Evolutionary conservation across 2,329 filamentous ascomycete species (phyloP), one percentile per base, ranked within the genome.

Genomic region (Penicillium sp.): DNA sequence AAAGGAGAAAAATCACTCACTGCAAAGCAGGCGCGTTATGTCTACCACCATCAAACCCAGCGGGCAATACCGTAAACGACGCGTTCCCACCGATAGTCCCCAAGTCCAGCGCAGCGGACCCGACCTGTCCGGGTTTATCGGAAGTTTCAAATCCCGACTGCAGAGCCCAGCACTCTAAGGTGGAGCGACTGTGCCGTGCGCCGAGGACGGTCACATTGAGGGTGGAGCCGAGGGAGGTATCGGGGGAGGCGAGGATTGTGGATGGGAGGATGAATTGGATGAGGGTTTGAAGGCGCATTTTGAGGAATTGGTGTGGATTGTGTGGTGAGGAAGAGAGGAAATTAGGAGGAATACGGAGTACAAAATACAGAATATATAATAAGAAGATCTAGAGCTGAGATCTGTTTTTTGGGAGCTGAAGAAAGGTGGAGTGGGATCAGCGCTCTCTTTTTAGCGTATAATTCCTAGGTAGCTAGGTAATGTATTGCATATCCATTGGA

Each of bases 81-180:
- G 69, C 64, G 39, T 75, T 74, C 1, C 63, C 61, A n/a, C 49
- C 59, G 10, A 68, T 31, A 11, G 65, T 52, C 5, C 76, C 76
- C 6, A 80, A 60, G 14, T 59, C 53, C 2, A 76, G 58, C 20
- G 59, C 53, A 8, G 62, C 51, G 1, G 74, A 58, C 4, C 76
- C 75, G 1, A 63, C 32, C 2, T 67, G 69, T 2, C 76, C 76
- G 7, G 72, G 53, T n/a, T 65, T 51, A 7, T 64, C 53, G 9
- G 73, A 71, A 1, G 59, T 62, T n/a, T 63, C 31, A 52, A 77
- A 77, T 13, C 72, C 72, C 3, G 69, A 61, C 10, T 68, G 59
- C 8, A 81, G 61, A 55, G 77, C 72, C 78, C 78, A 81, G 72
- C 78, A 81, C 65, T 80, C 75, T 5, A 81, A 61, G 8, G 69